These are phyloP conservation scores for Xylariaceae sp. DNA, from an alignment of 2,329 filamentous ascomycete species.

Conservation along the genomic window DNA sequence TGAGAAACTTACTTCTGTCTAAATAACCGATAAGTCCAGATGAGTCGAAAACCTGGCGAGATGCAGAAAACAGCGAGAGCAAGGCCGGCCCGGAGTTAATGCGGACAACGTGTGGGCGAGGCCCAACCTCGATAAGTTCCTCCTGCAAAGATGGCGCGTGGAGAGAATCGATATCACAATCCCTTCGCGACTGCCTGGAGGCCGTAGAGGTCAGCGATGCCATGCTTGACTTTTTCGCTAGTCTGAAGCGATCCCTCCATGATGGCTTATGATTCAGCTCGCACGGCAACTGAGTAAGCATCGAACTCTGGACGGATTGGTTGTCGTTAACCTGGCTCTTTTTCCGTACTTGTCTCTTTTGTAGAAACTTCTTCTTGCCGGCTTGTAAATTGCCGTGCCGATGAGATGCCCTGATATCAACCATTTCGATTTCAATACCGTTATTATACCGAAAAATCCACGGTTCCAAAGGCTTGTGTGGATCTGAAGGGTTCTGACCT, in stretches of 20 bases:
- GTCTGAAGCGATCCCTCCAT: slow-evolving; percentile 16
- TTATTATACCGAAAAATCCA: slow-evolving; percentile 26
- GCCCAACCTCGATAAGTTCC: slow-evolving; percentile 15
- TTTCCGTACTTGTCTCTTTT: slow-evolving; percentile 10
- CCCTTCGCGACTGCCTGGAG: slow-evolving; percentile 40
- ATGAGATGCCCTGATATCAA: slow-evolving; percentile 23
- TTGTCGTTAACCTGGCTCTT: slow-evolving; percentile 9
- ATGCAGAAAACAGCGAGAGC: slow-evolving; percentile 18
- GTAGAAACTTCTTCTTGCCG: slow-evolving; percentile 18
- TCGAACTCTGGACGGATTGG: not conserved
- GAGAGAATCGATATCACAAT: slow-evolving; percentile 24
- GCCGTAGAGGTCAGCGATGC: slow-evolving; percentile 43
- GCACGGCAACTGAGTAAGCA: not conserved
- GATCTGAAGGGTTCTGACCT: slow-evolving; percentile 13
- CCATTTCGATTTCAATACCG: slow-evolving; percentile 26
- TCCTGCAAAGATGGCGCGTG: slow-evolving; percentile 9
- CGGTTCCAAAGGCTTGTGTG: slow-evolving; percentile 11
- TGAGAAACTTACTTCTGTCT: slow-evolving; percentile 15
- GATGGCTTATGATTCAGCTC: slow-evolving; percentile 11
- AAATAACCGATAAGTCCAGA: slow-evolving; percentile 20
- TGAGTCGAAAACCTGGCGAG: slow-evolving; percentile 19
- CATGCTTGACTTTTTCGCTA: slow-evolving; percentile 28
- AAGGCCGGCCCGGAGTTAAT: slow-evolving; percentile 22
- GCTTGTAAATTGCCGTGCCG: slow-evolving; percentile 23
- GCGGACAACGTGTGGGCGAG: slow-evolving; percentile 21